These are phyloP conservation scores for Nasturtium officinale DNA, from an alignment of 345 rosid genomes.

Conservation along the genomic window DNA sequence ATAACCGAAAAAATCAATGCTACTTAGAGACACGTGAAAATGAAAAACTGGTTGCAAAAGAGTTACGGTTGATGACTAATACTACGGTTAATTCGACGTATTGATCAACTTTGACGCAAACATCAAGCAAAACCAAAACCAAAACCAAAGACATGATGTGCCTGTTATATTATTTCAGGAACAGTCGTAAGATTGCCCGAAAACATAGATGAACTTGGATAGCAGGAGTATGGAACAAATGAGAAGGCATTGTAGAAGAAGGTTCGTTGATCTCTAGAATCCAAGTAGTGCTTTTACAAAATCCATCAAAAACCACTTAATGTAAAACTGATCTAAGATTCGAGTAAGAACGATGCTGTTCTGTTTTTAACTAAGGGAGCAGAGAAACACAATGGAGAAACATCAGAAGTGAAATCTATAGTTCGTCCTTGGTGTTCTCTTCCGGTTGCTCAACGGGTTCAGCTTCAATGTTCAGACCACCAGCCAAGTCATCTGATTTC, in stretches of 20 bases:
- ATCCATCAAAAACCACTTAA: slow-evolving; percentile 25
- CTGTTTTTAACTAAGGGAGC: slow-evolving; percentile 24
- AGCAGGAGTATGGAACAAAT: background rate
- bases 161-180: too few relatives aligned
- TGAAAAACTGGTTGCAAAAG: too few relatives aligned
- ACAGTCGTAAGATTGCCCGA: background rate
- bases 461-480: slow-evolving; percentile 37
- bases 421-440: slow-evolving; percentile 41
- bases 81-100: too few relatives aligned
- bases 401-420: slow-evolving; percentile 36
- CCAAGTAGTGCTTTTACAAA: slow-evolving; percentile 25
- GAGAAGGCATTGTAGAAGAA: background rate
- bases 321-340: slow-evolving; percentile 26
- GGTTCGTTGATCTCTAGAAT: slow-evolving; percentile 14
- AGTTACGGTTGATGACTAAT: too few relatives aligned
- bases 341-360: slow-evolving; percentile 13
- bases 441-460: slow-evolving; percentile 40
- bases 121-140: too few relatives aligned
- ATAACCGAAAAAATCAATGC: too few relatives aligned
- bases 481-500: slow-evolving; percentile 44
- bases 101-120: too few relatives aligned
- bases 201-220: background rate
- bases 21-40: too few relatives aligned
- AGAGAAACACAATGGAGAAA: slow-evolving; percentile 1
- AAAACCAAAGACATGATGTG: background rate